phyloP scores from a whole-genome alignment of 192 early-diverging fungal genomes.

The Coemansia sp. region DNA sequence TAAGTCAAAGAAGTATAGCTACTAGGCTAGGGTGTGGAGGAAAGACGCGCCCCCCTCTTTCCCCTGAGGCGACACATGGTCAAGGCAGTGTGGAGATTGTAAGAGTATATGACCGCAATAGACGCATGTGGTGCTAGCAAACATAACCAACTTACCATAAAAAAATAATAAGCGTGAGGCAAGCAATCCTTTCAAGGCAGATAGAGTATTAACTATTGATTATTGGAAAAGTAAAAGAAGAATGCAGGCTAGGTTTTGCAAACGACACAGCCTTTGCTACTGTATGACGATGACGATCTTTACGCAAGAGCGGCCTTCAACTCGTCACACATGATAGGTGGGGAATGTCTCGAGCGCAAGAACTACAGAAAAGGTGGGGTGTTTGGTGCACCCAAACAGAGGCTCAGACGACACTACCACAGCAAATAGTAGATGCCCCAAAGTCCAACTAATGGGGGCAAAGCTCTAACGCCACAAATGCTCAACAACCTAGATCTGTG shows the following conservation, averaged over 20 bases:
- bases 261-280: background rate
- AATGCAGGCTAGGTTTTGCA: background rate
- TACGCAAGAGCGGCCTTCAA: background rate
- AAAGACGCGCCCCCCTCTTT: background rate
- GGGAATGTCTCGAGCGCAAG: background rate
- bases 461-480: background rate
- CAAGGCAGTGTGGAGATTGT: background rate
- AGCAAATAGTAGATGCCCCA: background rate
- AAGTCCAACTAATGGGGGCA: background rate
- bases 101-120: background rate
- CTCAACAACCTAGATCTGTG: background rate
- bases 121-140: background rate
- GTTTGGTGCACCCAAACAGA: constrained; percentile 9
- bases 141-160: background rate
- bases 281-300: background rate
- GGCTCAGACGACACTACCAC: background rate
- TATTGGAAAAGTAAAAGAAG: background rate
- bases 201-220: background rate
- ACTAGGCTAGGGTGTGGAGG: background rate
- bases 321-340: background rate
- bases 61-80: background rate
- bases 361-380: background rate
- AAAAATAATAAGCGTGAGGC: background rate
- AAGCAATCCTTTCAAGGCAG: background rate
- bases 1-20: background rate